Conservation (phyloP, 2,329 filamentous ascomycete genomes). For the Nothophaeocryptopus gaeumannii region DNA sequence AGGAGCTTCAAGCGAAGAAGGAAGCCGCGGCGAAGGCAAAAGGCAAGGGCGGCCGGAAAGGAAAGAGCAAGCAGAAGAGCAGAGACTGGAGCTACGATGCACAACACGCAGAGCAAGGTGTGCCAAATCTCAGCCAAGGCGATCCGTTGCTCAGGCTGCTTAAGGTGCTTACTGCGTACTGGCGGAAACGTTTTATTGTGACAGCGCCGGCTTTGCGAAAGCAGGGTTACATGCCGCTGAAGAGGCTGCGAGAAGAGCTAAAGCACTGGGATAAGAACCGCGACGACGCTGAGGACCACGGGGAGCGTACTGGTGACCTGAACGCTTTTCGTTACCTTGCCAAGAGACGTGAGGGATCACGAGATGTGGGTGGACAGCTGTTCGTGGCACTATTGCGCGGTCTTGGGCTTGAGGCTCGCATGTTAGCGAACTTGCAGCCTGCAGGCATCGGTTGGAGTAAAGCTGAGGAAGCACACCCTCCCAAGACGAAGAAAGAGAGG, state of each 20-base stretch:
- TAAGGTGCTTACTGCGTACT: conserved; percentile 75
- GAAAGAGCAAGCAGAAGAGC: conserved; percentile 43
- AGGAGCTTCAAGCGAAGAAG: conserved; percentile 40
- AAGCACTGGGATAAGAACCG: conserved; percentile 65
- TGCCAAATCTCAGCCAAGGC: conserved; percentile 74
- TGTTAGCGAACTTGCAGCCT: conserved; percentile 82
- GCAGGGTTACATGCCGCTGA: conserved; percentile 78
- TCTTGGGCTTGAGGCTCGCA: conserved; percentile 74
- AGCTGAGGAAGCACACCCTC: conserved; percentile 68
- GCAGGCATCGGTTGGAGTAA: conserved; percentile 90
- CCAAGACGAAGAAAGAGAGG: conserved; percentile 35
- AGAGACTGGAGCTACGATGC: conserved; percentile 73
- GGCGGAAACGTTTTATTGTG: conserved; percentile 79
- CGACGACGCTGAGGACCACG: conserved; percentile 64
- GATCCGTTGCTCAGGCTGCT: conserved; percentile 78
- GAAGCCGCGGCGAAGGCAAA: conserved; percentile 36
- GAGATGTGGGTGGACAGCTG: conserved; percentile 83
- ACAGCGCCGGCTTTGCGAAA: conserved; percentile 82
- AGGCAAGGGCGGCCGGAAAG: conserved; percentile 39
- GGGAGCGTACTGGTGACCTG: conserved; percentile 68
- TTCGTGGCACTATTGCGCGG: conserved; percentile 83
- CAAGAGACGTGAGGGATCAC: conserved; percentile 70
- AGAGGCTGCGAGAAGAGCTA: conserved; percentile 69
- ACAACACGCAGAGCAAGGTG: conserved; percentile 65
- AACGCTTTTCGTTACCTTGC: conserved; percentile 69